Percentiles rank a stretch among this genome's conserved stretches.
Conservation (phyloP, 768 basidiomycete species). For the Suillus alpinus region DNA sequence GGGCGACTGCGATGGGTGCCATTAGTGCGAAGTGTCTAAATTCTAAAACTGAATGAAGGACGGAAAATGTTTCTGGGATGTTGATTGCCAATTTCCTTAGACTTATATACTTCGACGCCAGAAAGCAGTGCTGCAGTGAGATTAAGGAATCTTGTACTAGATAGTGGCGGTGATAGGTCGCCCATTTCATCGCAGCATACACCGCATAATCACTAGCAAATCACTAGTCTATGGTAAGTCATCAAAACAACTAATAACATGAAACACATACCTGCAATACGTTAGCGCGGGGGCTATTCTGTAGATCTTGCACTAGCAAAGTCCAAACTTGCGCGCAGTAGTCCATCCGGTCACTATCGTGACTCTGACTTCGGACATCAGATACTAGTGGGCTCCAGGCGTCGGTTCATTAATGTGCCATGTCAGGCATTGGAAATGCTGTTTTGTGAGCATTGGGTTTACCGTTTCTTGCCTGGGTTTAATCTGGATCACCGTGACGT, state of each 20-base stretch:
- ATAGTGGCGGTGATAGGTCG: not conserved
- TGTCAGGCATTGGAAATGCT: not conserved
- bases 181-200: not conserved
- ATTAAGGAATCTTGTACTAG: not conserved
- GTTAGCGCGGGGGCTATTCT: not conserved
- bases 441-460: not conserved
- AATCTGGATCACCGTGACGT: not conserved
- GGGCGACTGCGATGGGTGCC: conserved; percentile 15
- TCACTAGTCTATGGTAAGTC: not conserved
- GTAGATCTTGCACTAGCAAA: not conserved
- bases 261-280: not conserved
- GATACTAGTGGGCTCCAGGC: not conserved
- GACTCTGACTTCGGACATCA: not conserved
- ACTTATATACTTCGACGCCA: conserved; percentile 18
- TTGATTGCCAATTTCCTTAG: conserved; percentile 2
- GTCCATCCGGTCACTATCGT: not conserved
- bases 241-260: not conserved
- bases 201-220: not conserved
- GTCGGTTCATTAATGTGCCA: not conserved
- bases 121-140: not conserved
- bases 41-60: not conserved
- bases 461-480: not conserved
- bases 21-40: conserved; percentile 3
- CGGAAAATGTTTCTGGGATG: not conserved
- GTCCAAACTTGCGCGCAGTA: not conserved